These are phyloP conservation scores for Coffea canephora DNA, from an alignment of 257 asterid genomes.

Conservation along the genomic window DNA sequence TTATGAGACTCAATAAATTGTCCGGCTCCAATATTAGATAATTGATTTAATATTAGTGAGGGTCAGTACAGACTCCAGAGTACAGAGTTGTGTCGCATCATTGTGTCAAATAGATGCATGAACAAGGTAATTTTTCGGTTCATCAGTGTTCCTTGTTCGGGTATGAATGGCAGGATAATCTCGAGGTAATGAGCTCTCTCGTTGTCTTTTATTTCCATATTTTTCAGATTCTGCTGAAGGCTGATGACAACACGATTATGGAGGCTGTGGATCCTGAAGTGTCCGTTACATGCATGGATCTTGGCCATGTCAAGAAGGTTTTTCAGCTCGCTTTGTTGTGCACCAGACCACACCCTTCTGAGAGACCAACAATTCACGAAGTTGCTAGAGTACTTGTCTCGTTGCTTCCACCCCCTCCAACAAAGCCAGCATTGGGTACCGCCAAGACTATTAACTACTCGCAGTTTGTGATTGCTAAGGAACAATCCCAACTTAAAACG, in stretches of 20 bases:
- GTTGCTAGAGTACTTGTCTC: slow-evolving; percentile 74
- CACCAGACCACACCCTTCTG: slow-evolving; percentile 64
- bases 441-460: slow-evolving; percentile 51
- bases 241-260: slow-evolving; percentile 81
- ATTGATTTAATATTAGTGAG: too few species aligned
- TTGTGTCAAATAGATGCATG: neutral
- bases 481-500: slow-evolving; percentile 31
- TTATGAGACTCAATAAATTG: too few species aligned
- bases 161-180: neutral
- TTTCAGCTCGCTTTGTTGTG: slow-evolving; percentile 90
- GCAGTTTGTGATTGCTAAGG: slow-evolving; percentile 48
- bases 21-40: too few species aligned
- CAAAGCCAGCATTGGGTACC: slow-evolving; percentile 30
- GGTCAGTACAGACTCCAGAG: too few species aligned
- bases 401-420: slow-evolving; percentile 54
- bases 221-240: slow-evolving; percentile 69
- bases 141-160: neutral
- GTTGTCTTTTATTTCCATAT: neutral
- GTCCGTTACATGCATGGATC: slow-evolving; percentile 76
- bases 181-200: neutral
- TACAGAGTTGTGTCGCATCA: too few species aligned
- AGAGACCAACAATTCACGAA: slow-evolving; percentile 92
- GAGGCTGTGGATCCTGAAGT: slow-evolving; percentile 93
- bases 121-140: neutral
- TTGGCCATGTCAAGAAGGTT: slow-evolving; percentile 60